Evolutionary conservation across 2,329 filamentous ascomycete species (phyloP).

Genomic region (Botryotinia narcissicola): DNA sequence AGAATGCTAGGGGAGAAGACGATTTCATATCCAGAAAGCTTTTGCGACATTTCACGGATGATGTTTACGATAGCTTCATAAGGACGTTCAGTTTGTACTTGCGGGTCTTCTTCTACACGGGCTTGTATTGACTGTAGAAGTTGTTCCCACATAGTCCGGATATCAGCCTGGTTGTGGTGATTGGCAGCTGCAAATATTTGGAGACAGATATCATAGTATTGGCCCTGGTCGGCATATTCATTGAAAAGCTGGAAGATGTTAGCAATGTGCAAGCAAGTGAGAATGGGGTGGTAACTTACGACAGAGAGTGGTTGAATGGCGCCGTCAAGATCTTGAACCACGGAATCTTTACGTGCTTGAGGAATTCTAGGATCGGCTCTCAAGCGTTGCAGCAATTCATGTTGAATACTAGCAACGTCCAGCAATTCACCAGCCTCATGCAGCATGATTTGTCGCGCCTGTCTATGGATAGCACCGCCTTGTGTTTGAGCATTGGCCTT

Average conservation of each 20-base stretch:
- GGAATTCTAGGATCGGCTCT: slow-evolving; percentile 68
- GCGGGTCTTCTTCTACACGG: slow-evolving; percentile 40
- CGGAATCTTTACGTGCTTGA: slow-evolving; percentile 59
- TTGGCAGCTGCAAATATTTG: slow-evolving; percentile 91
- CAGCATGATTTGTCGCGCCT: slow-evolving; percentile 79
- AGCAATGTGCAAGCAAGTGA: slow-evolving; percentile 6
- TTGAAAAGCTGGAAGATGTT: slow-evolving; percentile 72
- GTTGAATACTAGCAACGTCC: slow-evolving; percentile 92
- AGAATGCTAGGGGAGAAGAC: slow-evolving; percentile 63
- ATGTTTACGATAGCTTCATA: slow-evolving; percentile 69
- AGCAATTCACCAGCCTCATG: slow-evolving; percentile 83
- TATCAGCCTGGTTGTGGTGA: slow-evolving; percentile 82
- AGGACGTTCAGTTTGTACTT: slow-evolving; percentile 49
- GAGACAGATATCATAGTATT: slow-evolving; percentile 91
- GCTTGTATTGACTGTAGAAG: slow-evolving; percentile 72
- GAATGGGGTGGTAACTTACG: slow-evolving; percentile 51
- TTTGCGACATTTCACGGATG: slow-evolving; percentile 63
- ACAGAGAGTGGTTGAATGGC: slow-evolving; percentile 72
- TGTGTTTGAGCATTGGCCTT: slow-evolving; percentile 89
- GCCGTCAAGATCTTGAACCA: slow-evolving; percentile 71
- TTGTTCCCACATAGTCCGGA: slow-evolving; percentile 79
- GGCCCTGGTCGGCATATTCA: slow-evolving; percentile 82
- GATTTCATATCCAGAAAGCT: slow-evolving; percentile 62
- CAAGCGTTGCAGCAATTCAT: slow-evolving; percentile 80
- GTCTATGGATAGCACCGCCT: slow-evolving; percentile 71